Percentiles rank a stretch among this genome's conserved stretches.
These are phyloP conservation scores for Alternaria arbusti DNA, from an alignment of 2,329 filamentous ascomycete genomes.

Conservation along the genomic window DNA sequence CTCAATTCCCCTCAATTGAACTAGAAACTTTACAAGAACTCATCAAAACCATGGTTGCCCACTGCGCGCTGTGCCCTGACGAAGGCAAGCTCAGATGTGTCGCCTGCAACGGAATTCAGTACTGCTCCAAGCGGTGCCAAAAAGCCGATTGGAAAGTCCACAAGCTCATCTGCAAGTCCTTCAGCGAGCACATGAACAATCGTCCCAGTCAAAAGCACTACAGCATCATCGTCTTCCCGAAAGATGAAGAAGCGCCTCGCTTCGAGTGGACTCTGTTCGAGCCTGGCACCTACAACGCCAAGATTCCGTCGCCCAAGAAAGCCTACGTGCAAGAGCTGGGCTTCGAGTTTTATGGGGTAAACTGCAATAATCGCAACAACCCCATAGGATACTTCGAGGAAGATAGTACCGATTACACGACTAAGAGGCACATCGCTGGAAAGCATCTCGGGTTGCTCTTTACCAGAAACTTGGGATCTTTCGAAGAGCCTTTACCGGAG, in stretches of 20 bases:
- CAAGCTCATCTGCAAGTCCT: constrained; percentile 27
- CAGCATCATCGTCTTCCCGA: background rate
- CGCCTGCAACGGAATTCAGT: constrained; percentile 16
- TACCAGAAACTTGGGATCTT: background rate
- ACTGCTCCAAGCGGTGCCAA: constrained; percentile 31
- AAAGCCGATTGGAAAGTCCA: constrained; percentile 27
- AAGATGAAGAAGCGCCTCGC: background rate
- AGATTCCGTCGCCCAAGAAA: background rate
- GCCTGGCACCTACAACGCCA: background rate
- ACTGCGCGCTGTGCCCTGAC: background rate
- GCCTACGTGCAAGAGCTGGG: background rate
- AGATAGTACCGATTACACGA: background rate
- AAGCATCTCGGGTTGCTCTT: background rate
- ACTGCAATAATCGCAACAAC: background rate
- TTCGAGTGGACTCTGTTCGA: background rate
- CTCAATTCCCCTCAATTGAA: background rate
- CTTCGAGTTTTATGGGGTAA: background rate
- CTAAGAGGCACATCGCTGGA: background rate
- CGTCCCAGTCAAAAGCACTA: background rate
- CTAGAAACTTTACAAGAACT: background rate
- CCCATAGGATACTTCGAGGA: background rate
- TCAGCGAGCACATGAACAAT: background rate
- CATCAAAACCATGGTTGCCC: background rate
- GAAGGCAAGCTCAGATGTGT: background rate
- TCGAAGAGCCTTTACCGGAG: background rate